These are phyloP conservation scores for Pestalotiopsis sp. DNA, from an alignment of 2,329 filamentous ascomycete genomes.

Conservation along the genomic window DNA sequence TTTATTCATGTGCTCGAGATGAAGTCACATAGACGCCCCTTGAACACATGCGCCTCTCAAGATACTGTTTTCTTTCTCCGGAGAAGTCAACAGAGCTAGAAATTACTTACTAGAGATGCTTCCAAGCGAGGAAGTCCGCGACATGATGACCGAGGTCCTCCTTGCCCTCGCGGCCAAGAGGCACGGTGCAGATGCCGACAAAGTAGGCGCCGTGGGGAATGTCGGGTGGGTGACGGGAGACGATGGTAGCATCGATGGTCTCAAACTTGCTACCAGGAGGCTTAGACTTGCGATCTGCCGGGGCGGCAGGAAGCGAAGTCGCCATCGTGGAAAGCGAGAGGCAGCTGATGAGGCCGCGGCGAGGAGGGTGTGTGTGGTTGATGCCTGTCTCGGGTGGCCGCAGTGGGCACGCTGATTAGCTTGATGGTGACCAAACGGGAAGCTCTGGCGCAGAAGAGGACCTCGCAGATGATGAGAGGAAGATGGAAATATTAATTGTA, in stretches of 20 bases:
- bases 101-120: slow-evolving; percentile 20
- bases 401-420: background rate
- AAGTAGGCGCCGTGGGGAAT: slow-evolving; percentile 14
- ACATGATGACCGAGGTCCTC: slow-evolving; percentile 32
- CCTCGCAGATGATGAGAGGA: background rate
- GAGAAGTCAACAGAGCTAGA: background rate
- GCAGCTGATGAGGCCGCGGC: background rate
- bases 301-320: background rate
- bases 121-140: slow-evolving; percentile 32
- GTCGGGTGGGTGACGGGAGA: slow-evolving; percentile 11
- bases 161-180: slow-evolving; percentile 22
- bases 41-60: background rate
- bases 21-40: background rate
- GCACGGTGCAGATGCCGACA: slow-evolving; percentile 30
- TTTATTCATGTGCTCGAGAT: background rate
- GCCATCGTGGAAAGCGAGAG: background rate
- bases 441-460: background rate
- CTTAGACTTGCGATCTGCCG: background rate
- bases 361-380: background rate
- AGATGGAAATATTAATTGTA: background rate
- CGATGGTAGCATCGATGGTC: slow-evolving; percentile 7
- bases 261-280: background rate
- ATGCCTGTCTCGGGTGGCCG: background rate
- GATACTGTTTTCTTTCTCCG: background rate
- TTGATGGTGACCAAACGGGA: background rate